Percentiles rank a stretch among this genome's conserved stretches.
These are phyloP conservation scores for Incumbomyces delicatus DNA, from an alignment of 2,329 filamentous ascomycete genomes.

Conservation along the genomic window DNA sequence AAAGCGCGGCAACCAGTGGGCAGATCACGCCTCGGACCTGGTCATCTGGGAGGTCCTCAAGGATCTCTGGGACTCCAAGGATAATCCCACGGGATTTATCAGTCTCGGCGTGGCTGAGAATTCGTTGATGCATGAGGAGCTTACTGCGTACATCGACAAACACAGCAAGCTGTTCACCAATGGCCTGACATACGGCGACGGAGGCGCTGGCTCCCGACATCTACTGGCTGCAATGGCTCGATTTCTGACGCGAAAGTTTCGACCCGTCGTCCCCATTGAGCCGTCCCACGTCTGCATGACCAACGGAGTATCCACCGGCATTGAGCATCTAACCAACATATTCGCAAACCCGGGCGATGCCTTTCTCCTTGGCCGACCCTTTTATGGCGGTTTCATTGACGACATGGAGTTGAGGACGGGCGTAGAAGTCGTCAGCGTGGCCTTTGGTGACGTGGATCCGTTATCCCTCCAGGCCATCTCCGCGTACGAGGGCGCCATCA, in stretches of 20 bases:
- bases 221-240: slow-evolving; percentile 23
- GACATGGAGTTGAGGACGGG: slow-evolving; percentile 38
- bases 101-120: slow-evolving; percentile 47
- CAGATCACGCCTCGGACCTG: neutral
- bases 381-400: slow-evolving; percentile 40
- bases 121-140: slow-evolving; percentile 39
- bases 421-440: slow-evolving; percentile 34
- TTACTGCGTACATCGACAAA: slow-evolving; percentile 34
- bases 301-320: slow-evolving; percentile 27
- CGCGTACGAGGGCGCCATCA: slow-evolving; percentile 37
- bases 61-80: slow-evolving; percentile 36
- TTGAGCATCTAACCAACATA: slow-evolving; percentile 28
- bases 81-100: slow-evolving; percentile 37
- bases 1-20: slow-evolving; percentile 6
- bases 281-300: slow-evolving; percentile 25
- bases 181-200: slow-evolving; percentile 31
- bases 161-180: slow-evolving; percentile 25
- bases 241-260: slow-evolving; percentile 27
- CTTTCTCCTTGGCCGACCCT: slow-evolving; percentile 27
- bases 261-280: slow-evolving; percentile 22
- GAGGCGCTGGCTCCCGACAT: slow-evolving; percentile 23
- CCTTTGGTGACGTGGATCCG: slow-evolving; percentile 37
- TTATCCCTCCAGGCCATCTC: slow-evolving; percentile 32
- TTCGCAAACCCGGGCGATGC: slow-evolving; percentile 28
- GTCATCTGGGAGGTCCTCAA: slow-evolving; percentile 37